Base-by-base conservation (phyloP, 768 basidiomycete genomes). In the Austroboletus eburneus region DNA sequence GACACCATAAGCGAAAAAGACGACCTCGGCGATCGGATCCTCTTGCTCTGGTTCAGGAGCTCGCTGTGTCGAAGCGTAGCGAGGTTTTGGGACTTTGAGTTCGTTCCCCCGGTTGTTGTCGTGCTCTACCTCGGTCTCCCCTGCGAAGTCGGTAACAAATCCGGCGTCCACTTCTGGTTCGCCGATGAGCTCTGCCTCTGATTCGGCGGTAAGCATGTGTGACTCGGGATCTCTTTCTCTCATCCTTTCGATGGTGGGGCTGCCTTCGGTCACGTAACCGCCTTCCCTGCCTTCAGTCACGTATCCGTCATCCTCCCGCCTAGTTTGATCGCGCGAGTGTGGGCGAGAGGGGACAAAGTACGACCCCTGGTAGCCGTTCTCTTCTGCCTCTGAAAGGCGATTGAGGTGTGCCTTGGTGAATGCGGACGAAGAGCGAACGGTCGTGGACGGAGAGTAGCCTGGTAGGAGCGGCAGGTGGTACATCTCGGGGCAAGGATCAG, bases 391-490 rank as follows among this genome's bases (percentile, higher is more conserved):
- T 2, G 88, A 87, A 49, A 94, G 76, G 24, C 77, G 79, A 21
- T 80, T 74, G 7, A 86, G 68, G 30, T 83, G 75, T 0, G 86
- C 80, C 36, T 80, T 79, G 4, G 71, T 68, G 5, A 72, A 75
- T 3, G 80, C 72, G 10, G 83, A 78, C 0, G 90, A 91, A 1
- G 90, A 92, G n/a, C 94, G 85, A 22, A 96, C 71, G 49, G 87
- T 91, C 3, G 85, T 81, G 34, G 83, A 79, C 2, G 87, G 86
- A 0, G 87, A 86, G 57, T 97, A 97, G 0, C 94, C 94, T 8
- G 94, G 91, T 14, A 96, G 75, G 4, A 97, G 73, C 2, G 94
- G 94, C 0, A 95, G 75, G 62, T 91, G 87, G 60, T 97, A 95
- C 72, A 94, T 84, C 92, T 93, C 23, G 18, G 24, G 12, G 39